Evolutionary conservation across 1,139 yeast species (phyloP).

Genomic region (Debaryomyces psychrophilus): DNA sequence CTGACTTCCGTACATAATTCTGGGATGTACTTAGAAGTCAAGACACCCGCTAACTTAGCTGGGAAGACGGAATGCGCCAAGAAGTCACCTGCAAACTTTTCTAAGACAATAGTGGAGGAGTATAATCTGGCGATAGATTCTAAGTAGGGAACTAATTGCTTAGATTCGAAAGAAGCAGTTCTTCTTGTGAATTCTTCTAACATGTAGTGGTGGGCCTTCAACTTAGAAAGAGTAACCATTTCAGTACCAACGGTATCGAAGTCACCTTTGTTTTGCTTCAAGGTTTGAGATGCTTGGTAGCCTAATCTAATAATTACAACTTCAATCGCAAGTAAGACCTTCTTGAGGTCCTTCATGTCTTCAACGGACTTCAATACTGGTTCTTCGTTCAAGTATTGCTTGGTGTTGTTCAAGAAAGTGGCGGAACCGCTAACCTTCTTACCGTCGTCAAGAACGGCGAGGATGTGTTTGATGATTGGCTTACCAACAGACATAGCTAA

Average conservation of each 20-base stretch:
- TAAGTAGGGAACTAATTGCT: slow-evolving; percentile 31
- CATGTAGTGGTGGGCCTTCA: slow-evolving; percentile 62
- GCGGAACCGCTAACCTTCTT: slow-evolving; percentile 40
- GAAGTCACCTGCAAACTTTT: slow-evolving; percentile 76
- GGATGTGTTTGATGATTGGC: slow-evolving; percentile 44
- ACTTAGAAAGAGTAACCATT: slow-evolving; percentile 57
- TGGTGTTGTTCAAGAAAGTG: slow-evolving; percentile 43
- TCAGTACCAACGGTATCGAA: slow-evolving; percentile 61
- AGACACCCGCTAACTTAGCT: slow-evolving; percentile 46
- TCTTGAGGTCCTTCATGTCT: slow-evolving; percentile 36
- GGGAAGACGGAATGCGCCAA: slow-evolving; percentile 60
- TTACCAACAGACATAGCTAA: slow-evolving; percentile 51
- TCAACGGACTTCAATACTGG: slow-evolving; percentile 35
- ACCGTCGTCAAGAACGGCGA: slow-evolving; percentile 34
- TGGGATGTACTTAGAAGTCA: slow-evolving; percentile 44
- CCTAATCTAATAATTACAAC: slow-evolving; percentile 51
- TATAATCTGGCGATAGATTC: slow-evolving; percentile 48
- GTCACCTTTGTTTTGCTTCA: slow-evolving; percentile 48
- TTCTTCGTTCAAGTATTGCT: slow-evolving; percentile 32
- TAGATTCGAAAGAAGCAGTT: slow-evolving; percentile 28
- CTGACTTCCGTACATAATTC: slow-evolving; percentile 42
- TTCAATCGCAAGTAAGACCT: slow-evolving; percentile 40
- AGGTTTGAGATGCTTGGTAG: slow-evolving; percentile 47
- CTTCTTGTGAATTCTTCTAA: slow-evolving; percentile 46
- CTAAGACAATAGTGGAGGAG: slow-evolving; percentile 69